Base-by-base conservation (phyloP, 192 early-diverging fungal genomes). In the Backusella psychrophila region DNA sequence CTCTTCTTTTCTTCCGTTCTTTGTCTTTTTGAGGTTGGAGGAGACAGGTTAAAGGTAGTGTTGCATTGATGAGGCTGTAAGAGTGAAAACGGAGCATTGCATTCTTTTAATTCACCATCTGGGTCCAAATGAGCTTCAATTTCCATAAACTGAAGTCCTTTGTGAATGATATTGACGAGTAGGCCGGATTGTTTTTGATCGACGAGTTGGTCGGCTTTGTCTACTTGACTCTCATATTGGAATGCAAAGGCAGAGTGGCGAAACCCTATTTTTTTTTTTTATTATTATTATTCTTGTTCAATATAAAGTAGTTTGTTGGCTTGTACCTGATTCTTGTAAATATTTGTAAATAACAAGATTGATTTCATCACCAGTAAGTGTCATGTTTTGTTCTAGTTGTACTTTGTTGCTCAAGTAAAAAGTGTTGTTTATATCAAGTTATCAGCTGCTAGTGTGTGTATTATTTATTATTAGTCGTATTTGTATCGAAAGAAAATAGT, bases 301-400 rank as follows among this genome's bases (percentile, higher is more conserved):
- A 19, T 12, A 71, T 15, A 5, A 49, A 1, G 29, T 34, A 53
- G 9, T 63, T n/a, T 33, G 7, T 35, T 34, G 19, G 26, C 21
- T 9, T 68, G 34, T 85, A 92, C 93, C 95, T 59, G 94, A 95
- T 81, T 97, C 96, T 75, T 91, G 85, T 17, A 97, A 87, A 77
- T 97, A 97, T 75, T 94, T 87, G 84, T 91, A 94, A 26, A 97
- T 87, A 35, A 97, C 86, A 79, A 95, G 93, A 78, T 97, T 97
- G 66, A 97, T 90, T 80, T 97, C 92, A 72, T 95, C 93, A 81
- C 90, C 92, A 59, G 90, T 92, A 23, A 96, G 86, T 44, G 89
- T 86, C 92, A 94, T 93, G 33, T 49, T 8, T 63, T 63, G 42
- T 44, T 29, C 2, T 23, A 11, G 12, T 29, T 59, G 1, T 59